Evolutionary conservation across 768 basidiomycete genomes (phyloP), one percentile per base, ranked within the genome.

Genomic region (Clitopilus passeckerianus): DNA sequence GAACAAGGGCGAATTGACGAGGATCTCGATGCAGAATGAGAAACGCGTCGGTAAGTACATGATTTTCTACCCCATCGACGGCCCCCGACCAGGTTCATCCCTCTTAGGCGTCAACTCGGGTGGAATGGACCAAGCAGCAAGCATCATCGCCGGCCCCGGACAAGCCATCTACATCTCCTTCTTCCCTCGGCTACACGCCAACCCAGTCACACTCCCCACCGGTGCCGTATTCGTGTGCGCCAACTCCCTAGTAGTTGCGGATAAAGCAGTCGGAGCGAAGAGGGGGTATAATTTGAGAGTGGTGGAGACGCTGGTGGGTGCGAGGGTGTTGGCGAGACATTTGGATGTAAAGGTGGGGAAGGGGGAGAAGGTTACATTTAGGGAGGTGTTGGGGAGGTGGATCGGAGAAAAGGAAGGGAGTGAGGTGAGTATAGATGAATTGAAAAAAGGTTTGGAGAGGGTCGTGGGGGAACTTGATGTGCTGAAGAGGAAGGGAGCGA

Each of bases 51-150:
- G 90, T 80, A n/a, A n/a, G n/a, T n/a, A n/a, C n/a, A n/a, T n/a
- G n/a, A n/a, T n/a, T n/a, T n/a, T n/a, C n/a, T n/a, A n/a, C n/a
- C n/a, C n/a, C n/a, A n/a, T n/a, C n/a, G n/a, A n/a, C n/a, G n/a
- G n/a, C n/a, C n/a, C n/a, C n/a, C n/a, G n/a, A n/a, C n/a, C n/a
- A n/a, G n/a, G n/a, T n/a, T n/a, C n/a, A n/a, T n/a, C n/a, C n/a
- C n/a, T n/a, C n/a, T n/a, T n/a, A n/a, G n/a, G n/a, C n/a, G 59
- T 58, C 78, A 56, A 23, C 3, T 37, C 52, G 57, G 43, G 46
- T 54, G 90, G 91, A 23, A 91, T 95, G 89, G 94, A 96, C 70
- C 93, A 95, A 78, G 89, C 93, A 1, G 91, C 93, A 0, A 93
- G 91, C 0, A 87, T 93, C 35, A 87, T 95, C 63, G 89, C 85